Conservation (phyloP, 495 filamentous ascomycete genomes). For the Xylaria scruposa region DNA sequence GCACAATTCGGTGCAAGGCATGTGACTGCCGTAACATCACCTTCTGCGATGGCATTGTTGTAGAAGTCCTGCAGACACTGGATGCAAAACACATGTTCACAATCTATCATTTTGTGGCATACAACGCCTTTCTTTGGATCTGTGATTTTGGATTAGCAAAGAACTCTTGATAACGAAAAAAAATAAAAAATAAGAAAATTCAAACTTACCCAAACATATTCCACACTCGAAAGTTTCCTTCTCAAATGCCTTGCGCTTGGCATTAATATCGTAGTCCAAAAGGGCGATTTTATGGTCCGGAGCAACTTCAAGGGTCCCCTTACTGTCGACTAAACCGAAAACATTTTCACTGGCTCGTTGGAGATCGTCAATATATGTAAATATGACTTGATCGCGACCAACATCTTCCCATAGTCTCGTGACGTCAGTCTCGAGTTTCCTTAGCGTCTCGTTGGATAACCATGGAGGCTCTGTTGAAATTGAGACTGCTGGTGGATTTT, state of each 20-base stretch:
- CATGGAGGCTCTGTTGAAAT: conserved; percentile 72
- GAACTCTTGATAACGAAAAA: background rate
- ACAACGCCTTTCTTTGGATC: conserved; percentile 88
- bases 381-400: conserved; percentile 78
- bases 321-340: conserved; percentile 70
- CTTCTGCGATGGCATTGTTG: conserved; percentile 83
- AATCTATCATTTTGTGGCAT: conserved; percentile 80
- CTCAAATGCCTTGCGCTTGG: conserved; percentile 76
- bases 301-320: conserved; percentile 60
- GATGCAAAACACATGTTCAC: conserved; percentile 90
- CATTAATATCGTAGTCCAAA: conserved; percentile 79
- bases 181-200: background rate
- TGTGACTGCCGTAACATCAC: conserved; percentile 75
- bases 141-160: conserved; percentile 40
- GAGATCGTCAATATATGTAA: conserved; percentile 83
- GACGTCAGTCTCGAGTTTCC: conserved; percentile 66
- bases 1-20: conserved; percentile 81
- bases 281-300: conserved; percentile 71
- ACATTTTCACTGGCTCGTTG: conserved; percentile 78
- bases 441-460: conserved; percentile 66
- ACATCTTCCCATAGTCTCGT: conserved; percentile 80
- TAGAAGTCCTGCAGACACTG: conserved; percentile 88
- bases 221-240: conserved; percentile 88
- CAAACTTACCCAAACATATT: conserved; percentile 71
- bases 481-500: conserved; percentile 68